phyloP scores from a whole-genome alignment of 2,329 filamentous ascomycete genomes.

The Diaporthe capsici region DNA sequence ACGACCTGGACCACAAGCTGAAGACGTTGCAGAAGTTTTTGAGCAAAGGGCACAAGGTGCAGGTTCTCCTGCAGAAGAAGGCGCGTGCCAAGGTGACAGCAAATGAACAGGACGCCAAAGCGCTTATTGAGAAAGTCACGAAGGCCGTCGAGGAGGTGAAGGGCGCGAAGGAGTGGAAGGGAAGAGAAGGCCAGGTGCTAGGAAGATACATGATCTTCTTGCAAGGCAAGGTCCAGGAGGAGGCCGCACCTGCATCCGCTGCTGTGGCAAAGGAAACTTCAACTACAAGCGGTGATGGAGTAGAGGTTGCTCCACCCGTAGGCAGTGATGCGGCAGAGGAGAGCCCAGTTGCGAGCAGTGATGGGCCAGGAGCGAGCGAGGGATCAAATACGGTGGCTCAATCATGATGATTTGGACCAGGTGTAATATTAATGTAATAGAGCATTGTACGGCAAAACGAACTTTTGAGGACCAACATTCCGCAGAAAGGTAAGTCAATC shows the following conservation, averaged over 20 bases:
- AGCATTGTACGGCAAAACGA: not conserved
- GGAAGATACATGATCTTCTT: conserved; percentile 54
- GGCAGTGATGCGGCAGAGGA: conserved; percentile 11
- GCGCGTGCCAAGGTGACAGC: conserved; percentile 75
- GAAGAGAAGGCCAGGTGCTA: conserved; percentile 58
- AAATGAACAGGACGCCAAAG: conserved; percentile 71
- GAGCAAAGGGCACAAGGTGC: conserved; percentile 80
- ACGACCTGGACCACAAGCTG: conserved; percentile 82
- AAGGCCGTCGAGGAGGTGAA: conserved; percentile 49
- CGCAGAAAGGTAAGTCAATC: not conserved
- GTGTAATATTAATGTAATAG: not conserved
- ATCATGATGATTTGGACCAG: not conserved
- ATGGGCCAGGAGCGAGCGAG: not conserved
- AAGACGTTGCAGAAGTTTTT: conserved; percentile 78
- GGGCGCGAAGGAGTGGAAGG: conserved; percentile 58
- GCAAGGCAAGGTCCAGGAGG: conserved; percentile 52
- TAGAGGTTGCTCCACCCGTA: not conserved
- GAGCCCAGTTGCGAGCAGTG: not conserved
- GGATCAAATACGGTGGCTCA: not conserved
- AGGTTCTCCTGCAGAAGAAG: conserved; percentile 76
- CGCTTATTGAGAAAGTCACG: conserved; percentile 67
- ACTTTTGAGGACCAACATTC: not conserved
- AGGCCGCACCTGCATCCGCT: conserved; percentile 17
- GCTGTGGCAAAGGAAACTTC: not conserved
- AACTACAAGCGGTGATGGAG: not conserved